Evolutionary conservation across 2,329 filamentous ascomycete genomes (phyloP).

Genomic region (Venturia pyrina): DNA sequence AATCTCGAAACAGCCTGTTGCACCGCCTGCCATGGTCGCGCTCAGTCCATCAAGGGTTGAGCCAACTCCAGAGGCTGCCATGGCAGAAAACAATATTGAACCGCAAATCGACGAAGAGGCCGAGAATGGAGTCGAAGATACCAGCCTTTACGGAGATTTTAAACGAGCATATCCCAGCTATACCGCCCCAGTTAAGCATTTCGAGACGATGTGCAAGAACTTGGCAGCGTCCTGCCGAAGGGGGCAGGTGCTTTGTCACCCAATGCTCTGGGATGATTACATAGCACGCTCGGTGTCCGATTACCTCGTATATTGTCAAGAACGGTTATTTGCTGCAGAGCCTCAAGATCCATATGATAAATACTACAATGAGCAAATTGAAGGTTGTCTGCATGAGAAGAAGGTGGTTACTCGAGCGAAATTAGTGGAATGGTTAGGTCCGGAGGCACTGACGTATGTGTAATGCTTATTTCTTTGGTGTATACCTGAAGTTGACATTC

Average conservation of each 20-base stretch:
- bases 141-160: constrained; percentile 6
- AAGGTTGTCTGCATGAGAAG: background rate
- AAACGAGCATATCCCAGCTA: constrained; percentile 5
- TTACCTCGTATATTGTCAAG: constrained; percentile 10
- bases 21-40: background rate
- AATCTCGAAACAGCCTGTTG: background rate
- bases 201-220: constrained; percentile 7
- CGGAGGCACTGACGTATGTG: background rate
- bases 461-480: background rate
- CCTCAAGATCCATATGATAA: constrained; percentile 3
- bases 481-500: background rate
- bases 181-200: constrained; percentile 6
- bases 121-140: background rate
- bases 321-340: background rate
- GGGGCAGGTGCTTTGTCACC: background rate
- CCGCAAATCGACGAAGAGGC: background rate
- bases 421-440: background rate
- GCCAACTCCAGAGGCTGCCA: background rate
- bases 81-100: background rate
- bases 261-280: constrained; percentile 12
- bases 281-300: constrained; percentile 5
- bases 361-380: constrained; percentile 5
- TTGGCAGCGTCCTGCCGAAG: background rate
- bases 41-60: background rate
- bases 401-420: constrained; percentile 3